A percentile compares a stretch with the other conserved stretches of the same genome.
phyloP scores from a whole-genome alignment of 2,329 filamentous ascomycete genomes.

The Huntiella moniliformis region DNA sequence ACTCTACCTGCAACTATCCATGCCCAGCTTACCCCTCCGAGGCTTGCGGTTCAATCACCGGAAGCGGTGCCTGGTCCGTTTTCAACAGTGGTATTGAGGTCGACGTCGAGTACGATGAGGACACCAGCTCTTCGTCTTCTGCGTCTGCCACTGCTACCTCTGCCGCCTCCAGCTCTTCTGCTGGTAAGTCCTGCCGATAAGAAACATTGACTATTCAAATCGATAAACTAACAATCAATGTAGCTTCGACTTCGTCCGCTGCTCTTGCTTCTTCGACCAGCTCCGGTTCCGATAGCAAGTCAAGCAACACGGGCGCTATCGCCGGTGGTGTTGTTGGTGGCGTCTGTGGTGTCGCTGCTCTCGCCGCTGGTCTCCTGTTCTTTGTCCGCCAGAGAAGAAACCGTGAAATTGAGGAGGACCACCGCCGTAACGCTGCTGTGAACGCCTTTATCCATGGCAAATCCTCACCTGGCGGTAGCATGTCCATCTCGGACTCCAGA shows the following conservation, averaged over 20 bases:
- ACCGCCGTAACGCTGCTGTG: conserved; percentile 61
- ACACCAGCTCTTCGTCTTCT: conserved; percentile 15
- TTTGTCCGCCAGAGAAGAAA: conserved; percentile 59
- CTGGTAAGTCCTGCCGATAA: conserved; percentile 1
- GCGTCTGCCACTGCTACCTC: conserved; percentile 14
- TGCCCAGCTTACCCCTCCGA: conserved; percentile 46
- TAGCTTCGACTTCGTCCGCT: conserved; percentile 14
- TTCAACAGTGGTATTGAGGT: conserved; percentile 32
- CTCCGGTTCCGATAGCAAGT: conserved; percentile 16
- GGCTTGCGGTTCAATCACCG: conserved; percentile 33
- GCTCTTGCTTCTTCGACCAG: conserved; percentile 16
- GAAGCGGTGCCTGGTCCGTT: conserved; percentile 22
- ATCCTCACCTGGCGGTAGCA: conserved; percentile 42
- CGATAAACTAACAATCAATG: conserved; percentile 2
- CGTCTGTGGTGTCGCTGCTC: conserved; percentile 47
- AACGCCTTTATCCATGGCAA: conserved; percentile 53
- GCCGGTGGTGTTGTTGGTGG: conserved; percentile 77
- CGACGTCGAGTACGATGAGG: conserved; percentile 18
- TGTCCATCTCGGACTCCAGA: conserved; percentile 63
- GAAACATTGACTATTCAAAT: not conserved
- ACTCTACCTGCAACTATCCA: conserved; percentile 40
- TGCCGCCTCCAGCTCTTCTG: conserved; percentile 13
- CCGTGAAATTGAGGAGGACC: conserved; percentile 64
- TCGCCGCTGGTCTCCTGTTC: conserved; percentile 52
- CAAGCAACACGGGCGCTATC: conserved; percentile 61